Evolutionary conservation across 345 rosid genomes (phyloP), one percentile per base, ranked within the genome.

Genomic region (Eucalyptus camaldulensis): DNA sequence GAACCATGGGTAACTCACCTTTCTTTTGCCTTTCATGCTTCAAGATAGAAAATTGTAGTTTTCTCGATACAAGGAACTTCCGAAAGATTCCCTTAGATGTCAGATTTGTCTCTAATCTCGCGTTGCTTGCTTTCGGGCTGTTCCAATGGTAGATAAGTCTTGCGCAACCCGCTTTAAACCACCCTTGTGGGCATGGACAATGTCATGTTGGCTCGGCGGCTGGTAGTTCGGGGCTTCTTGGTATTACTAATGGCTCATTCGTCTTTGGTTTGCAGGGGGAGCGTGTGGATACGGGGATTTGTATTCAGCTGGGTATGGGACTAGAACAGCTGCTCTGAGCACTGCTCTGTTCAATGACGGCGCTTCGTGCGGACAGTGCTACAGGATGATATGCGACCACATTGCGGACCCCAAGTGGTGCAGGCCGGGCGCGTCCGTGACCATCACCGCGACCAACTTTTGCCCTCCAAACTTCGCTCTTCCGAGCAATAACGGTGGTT

Each of bases 381-480:
- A 94, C 92, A 90, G 88, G 80, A 92, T 96, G 90, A 91, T 89
- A 12, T 96, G 98, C 86, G 97, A 95, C 89, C 91, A 94, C 90
- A 49, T 92, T 45, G 54, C 95, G 72, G 96, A 95, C 89, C 80
- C 95, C 81, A 89, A 88, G 89, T 96, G 98, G 98, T 95, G 98
- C 92, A 91, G 85, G 37, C 94, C 58, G 89, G 96, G 97, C 85
- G 90, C 92, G 5, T 95, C 95, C 8, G 92, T 96, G 19, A 92
- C 94, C 27, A 91, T 96, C 31, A 96, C 97, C 3, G 96, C 98
- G 19, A 96, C 98, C 4, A 96, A 96, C 58, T 96, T 96, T 62
- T 96, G 97, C 92, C 98, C 98, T 58, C 98, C 98, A 1, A 96
- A 96, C 91, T 95, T 88, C 44, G 99, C 97, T 45, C 94, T 92